Conservation (phyloP, 306 rosid species). For the Lathyrus tuberosus region DNA sequence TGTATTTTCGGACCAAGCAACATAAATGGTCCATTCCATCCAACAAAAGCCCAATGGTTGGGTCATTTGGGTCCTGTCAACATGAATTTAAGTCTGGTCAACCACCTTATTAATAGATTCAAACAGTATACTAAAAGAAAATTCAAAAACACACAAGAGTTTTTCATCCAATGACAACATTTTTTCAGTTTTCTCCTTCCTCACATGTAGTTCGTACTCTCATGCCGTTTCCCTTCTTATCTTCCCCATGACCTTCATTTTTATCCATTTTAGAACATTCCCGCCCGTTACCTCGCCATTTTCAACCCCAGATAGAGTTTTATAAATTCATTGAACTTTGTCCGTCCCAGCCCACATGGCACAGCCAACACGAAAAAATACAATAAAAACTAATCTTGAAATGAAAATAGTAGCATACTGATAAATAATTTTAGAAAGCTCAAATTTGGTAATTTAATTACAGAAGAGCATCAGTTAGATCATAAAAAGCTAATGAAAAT, state of each 20-base stretch:
- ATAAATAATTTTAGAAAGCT: conserved; percentile 8
- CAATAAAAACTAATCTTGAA: not conserved
- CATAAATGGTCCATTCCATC: conserved; percentile 97
- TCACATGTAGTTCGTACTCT: conserved; percentile 15
- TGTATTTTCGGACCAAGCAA: conserved; percentile 94
- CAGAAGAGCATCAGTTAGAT: conserved; percentile 16
- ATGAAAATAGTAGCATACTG: not conserved
- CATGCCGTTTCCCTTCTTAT: not conserved
- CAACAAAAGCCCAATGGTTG: conserved; percentile 88
- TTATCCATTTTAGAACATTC: conserved; percentile 7
- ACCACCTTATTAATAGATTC: conserved; percentile 36
- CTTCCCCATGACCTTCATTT: conserved; percentile 14
- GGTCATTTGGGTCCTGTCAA: conserved; percentile 94
- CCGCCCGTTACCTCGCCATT: conserved; percentile 13
- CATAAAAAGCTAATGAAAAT: conserved; percentile 22
- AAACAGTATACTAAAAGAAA: conserved; percentile 31
- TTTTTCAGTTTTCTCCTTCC: conserved; percentile 27
- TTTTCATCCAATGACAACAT: conserved; percentile 19
- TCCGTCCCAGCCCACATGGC: conserved; percentile 5
- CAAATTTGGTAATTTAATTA: conserved; percentile 8
- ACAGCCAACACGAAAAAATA: conserved; percentile 1
- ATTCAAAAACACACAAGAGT: not conserved
- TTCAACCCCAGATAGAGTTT: conserved; percentile 2
- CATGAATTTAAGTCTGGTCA: conserved; percentile 43
- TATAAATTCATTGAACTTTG: conserved; percentile 1